These are phyloP conservation scores for Osmanthus fragrans DNA, from an alignment of 257 asterid species.

Conservation along the genomic window DNA sequence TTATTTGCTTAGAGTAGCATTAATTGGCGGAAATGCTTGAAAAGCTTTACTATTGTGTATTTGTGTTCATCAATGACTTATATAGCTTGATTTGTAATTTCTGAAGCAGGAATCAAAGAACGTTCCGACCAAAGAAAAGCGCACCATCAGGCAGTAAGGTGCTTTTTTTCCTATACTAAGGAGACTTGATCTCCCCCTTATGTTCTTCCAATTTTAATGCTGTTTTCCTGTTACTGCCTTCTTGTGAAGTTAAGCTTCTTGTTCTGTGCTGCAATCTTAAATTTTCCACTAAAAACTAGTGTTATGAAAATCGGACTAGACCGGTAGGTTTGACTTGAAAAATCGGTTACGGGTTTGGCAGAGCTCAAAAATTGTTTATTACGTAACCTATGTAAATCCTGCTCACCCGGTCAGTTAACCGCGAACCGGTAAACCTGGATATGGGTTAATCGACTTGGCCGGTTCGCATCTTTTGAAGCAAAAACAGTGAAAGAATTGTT, in stretches of 20 bases:
- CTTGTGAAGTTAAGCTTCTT: slow-evolving; percentile 7
- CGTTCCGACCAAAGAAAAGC: slow-evolving; percentile 94
- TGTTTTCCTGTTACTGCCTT: neutral
- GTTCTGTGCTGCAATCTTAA: neutral
- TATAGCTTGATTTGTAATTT: slow-evolving; percentile 23
- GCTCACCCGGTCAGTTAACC: no score
- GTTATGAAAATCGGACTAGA: neutral
- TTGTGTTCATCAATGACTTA: neutral
- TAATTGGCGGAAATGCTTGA: neutral
- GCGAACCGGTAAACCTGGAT: no score
- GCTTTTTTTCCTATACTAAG: slow-evolving; percentile 24
- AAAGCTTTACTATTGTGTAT: neutral
- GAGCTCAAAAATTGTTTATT: neutral
- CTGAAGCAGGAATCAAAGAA: slow-evolving; percentile 76
- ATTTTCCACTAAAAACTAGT: neutral
- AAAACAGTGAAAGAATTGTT: neutral
- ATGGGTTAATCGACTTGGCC: neutral
- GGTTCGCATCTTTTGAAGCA: neutral
- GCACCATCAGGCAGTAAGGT: slow-evolving; percentile 99
- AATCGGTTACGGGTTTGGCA: no score
- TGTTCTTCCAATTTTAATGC: neutral
- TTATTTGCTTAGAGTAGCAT: neutral
- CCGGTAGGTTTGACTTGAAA: neutral
- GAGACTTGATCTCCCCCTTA: slow-evolving; percentile 6
- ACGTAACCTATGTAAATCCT: neutral